phyloP scores from a whole-genome alignment of 2,329 filamentous ascomycete species.

The Phaeosphaeria sp. region DNA sequence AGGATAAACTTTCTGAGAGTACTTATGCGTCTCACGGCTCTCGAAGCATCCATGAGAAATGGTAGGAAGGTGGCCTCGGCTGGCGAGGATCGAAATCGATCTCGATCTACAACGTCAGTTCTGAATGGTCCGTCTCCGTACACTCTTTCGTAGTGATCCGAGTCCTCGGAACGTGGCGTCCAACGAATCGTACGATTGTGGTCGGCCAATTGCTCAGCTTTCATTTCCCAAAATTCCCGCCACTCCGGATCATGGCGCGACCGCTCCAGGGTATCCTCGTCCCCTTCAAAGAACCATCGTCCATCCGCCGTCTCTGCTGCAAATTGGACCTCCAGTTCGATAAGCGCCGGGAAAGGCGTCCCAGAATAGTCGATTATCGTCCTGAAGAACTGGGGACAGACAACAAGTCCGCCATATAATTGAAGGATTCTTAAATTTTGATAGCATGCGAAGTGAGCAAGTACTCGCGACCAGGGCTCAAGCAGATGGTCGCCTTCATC shows the following conservation, averaged over 20 bases:
- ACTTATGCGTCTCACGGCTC: not conserved
- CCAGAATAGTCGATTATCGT: conserved; percentile 1
- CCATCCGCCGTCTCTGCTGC: conserved; percentile 16
- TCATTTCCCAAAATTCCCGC: conserved; percentile 1
- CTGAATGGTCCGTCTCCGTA: conserved; percentile 7
- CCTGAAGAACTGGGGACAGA: conserved; percentile 10
- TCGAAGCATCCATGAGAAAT: conserved; percentile 6
- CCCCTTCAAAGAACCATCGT: conserved; percentile 12
- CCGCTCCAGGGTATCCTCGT: conserved; percentile 5
- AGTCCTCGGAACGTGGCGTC: not conserved
- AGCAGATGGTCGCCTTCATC: not conserved
- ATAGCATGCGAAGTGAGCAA: conserved; percentile 4
- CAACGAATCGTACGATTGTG: not conserved
- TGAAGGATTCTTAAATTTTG: conserved; percentile 1
- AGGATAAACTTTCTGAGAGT: conserved; percentile 7
- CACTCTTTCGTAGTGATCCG: not conserved
- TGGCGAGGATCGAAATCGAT: conserved; percentile 3
- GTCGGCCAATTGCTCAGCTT: not conserved
- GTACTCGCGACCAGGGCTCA: conserved; percentile 5
- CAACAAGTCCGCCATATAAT: conserved; percentile 3
- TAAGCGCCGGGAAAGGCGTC: conserved; percentile 7
- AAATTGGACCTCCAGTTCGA: conserved; percentile 12
- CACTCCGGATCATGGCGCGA: conserved; percentile 1
- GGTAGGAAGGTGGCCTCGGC: conserved; percentile 4
- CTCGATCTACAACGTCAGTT: not conserved